Conservation (phyloP, 2,329 filamentous ascomycete species). For the Conoideocrella luteorostrata region DNA sequence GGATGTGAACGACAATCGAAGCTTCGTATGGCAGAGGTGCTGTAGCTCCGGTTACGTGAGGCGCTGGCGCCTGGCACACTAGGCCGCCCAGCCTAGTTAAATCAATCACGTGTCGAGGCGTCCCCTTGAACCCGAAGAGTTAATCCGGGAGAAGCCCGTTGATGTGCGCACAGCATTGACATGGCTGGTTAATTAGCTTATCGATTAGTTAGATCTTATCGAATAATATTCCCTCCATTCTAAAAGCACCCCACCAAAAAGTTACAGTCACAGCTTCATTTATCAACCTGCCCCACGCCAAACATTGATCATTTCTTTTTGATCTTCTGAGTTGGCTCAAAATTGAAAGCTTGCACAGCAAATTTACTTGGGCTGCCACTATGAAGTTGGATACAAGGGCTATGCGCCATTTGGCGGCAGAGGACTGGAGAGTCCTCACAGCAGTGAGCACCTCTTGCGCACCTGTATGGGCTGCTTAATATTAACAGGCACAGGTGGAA, state of each 20-base stretch:
- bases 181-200: too few species aligned
- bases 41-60: constrained; percentile 39
- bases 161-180: too few species aligned
- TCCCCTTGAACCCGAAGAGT: constrained; percentile 6
- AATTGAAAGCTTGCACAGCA: background rate
- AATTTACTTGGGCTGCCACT: constrained; percentile 14
- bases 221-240: constrained; percentile 19
- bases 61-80: constrained; percentile 32
- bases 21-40: constrained; percentile 19
- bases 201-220: constrained; percentile 28
- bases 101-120: constrained; percentile 23
- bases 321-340: background rate
- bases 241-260: constrained; percentile 20
- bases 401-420: constrained; percentile 82
- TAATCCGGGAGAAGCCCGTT: too few species aligned
- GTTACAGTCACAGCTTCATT: background rate
- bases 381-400: constrained; percentile 97
- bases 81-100: constrained; percentile 19
- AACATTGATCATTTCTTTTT: background rate
- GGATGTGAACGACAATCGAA: constrained; percentile 28
- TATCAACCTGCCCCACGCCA: background rate
- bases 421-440: constrained; percentile 93
- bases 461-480: background rate
- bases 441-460: constrained; percentile 56
- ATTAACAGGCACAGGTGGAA: constrained; percentile 61